Evolutionary conservation across 495 filamentous ascomycete species (phyloP).

Genomic region (Penicillium verhagenii): DNA sequence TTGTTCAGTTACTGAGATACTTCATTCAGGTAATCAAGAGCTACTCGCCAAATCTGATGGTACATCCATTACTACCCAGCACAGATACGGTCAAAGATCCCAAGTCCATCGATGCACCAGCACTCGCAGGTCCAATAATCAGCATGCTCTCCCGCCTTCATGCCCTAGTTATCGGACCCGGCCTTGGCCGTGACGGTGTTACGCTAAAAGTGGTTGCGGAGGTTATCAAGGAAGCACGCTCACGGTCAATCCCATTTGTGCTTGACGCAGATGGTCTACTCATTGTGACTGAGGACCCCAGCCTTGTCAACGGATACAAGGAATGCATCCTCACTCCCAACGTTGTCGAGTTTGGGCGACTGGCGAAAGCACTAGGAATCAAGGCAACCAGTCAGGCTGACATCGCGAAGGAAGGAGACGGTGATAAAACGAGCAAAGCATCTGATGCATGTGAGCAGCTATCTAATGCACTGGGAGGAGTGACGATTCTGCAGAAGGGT

Average conservation of each 20-base stretch:
- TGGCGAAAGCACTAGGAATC: conserved; percentile 70
- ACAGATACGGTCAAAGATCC: conserved; percentile 42
- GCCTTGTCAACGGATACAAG: conserved; percentile 73
- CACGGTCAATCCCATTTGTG: conserved; percentile 74
- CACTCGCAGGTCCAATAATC: conserved; percentile 70
- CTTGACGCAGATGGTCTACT: conserved; percentile 89
- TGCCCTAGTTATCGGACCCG: conserved; percentile 91
- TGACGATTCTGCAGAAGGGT: conserved; percentile 90
- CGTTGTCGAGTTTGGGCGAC: conserved; percentile 83
- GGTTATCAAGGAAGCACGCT: conserved; percentile 77
- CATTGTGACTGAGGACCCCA: conserved; percentile 71
- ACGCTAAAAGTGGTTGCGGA: conserved; percentile 84
- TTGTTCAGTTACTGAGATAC: neutral
- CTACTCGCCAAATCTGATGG: conserved; percentile 98
- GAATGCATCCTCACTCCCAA: conserved; percentile 93
- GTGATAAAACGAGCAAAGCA: conserved; percentile 43
- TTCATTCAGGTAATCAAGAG: conserved; percentile 75
- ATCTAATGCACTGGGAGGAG: conserved; percentile 76
- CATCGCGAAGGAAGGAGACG: conserved; percentile 36
- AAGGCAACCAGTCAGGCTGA: conserved; percentile 47
- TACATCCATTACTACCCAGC: conserved; percentile 92
- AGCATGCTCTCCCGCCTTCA: conserved; percentile 82
- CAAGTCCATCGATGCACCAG: conserved; percentile 46
- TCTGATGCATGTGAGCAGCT: conserved; percentile 67
- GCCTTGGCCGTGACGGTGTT: conserved; percentile 81